A percentile compares a stretch with the other conserved stretches of the same genome.
These are phyloP conservation scores for Termitomyces sp. DNA, from an alignment of 768 basidiomycete species.

Conservation along the genomic window DNA sequence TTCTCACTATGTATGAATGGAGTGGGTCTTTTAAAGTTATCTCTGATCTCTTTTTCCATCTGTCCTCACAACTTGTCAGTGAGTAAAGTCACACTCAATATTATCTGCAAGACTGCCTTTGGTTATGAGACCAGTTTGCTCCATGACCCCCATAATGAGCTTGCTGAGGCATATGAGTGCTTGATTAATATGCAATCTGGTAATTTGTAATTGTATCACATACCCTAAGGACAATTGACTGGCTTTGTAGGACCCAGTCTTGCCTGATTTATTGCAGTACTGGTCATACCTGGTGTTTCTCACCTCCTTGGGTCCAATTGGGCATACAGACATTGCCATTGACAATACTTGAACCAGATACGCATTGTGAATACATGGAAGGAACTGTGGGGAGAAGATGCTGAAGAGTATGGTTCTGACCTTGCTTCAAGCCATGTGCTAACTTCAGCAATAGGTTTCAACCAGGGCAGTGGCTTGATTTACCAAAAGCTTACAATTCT, in stretches of 20 bases:
- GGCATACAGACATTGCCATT: slow-evolving; percentile 29
- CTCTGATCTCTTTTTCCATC: neutral
- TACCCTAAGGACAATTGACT: neutral
- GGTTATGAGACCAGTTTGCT: slow-evolving; percentile 42
- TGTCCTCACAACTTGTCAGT: slow-evolving; percentile 21
- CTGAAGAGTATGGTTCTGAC: slow-evolving; percentile 32
- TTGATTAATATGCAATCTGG: slow-evolving; percentile 36
- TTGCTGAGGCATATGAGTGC: slow-evolving; percentile 42
- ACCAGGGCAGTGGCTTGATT: slow-evolving; percentile 41
- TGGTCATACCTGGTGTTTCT: slow-evolving; percentile 32
- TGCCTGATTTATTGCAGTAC: slow-evolving; percentile 28
- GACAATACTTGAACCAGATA: slow-evolving; percentile 26
- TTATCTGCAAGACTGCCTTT: slow-evolving; percentile 47
- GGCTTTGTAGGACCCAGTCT: slow-evolving; percentile 22
- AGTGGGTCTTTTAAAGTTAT: slow-evolving; percentile 26
- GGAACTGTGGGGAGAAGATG: slow-evolving; percentile 45
- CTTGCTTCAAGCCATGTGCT: neutral
- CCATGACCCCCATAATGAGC: slow-evolving; percentile 39
- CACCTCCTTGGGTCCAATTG: slow-evolving; percentile 28
- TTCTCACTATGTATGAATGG: slow-evolving; percentile 41
- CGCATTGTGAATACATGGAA: slow-evolving; percentile 47
- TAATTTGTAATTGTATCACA: too few species aligned
- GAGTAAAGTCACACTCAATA: slow-evolving; percentile 48
- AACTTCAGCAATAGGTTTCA: slow-evolving; percentile 28
- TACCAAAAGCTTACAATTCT: slow-evolving; percentile 28